These are phyloP conservation scores for Cutaneotrichosporon arboriforme DNA, from an alignment of 1,284 basidiomycete species.

Conservation along the genomic window DNA sequence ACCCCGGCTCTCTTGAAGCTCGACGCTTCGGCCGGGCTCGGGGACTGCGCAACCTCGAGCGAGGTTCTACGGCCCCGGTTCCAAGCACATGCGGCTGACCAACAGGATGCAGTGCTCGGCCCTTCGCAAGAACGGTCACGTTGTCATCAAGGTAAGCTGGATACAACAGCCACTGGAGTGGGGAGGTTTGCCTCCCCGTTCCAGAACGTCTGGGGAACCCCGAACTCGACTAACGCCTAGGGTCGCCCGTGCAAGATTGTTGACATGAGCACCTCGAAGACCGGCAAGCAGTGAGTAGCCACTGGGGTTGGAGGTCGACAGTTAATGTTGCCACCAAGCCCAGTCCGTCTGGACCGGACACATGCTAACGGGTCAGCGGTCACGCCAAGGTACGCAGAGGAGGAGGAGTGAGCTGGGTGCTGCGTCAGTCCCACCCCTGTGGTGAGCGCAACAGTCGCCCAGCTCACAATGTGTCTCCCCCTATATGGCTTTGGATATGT, in stretches of 20 bases:
- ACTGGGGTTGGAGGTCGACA: background rate
- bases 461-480: too few relatives aligned
- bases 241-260: slow-evolving; percentile 58
- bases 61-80: background rate
- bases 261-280: slow-evolving; percentile 98
- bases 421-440: too few relatives aligned
- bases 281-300: slow-evolving; percentile 58
- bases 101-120: slow-evolving; percentile 87
- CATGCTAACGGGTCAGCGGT: slow-evolving; percentile 52
- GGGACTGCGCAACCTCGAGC: background rate
- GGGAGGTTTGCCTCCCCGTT: too few relatives aligned
- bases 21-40: background rate
- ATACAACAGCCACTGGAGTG: background rate
- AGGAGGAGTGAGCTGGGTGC: too few relatives aligned
- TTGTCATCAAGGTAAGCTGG: slow-evolving; percentile 73
- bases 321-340: too few relatives aligned
- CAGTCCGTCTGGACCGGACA: too few relatives aligned
- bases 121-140: slow-evolving; percentile 83
- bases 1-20: background rate
- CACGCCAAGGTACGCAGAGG: slow-evolving; percentile 73
- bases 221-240: background rate
- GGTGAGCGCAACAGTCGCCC: too few relatives aligned
- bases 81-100: background rate
- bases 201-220: too few relatives aligned
- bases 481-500: too few relatives aligned